phyloP scores from a whole-genome alignment of 2,329 filamentous ascomycete genomes.

The Beauveria asiatica region DNA sequence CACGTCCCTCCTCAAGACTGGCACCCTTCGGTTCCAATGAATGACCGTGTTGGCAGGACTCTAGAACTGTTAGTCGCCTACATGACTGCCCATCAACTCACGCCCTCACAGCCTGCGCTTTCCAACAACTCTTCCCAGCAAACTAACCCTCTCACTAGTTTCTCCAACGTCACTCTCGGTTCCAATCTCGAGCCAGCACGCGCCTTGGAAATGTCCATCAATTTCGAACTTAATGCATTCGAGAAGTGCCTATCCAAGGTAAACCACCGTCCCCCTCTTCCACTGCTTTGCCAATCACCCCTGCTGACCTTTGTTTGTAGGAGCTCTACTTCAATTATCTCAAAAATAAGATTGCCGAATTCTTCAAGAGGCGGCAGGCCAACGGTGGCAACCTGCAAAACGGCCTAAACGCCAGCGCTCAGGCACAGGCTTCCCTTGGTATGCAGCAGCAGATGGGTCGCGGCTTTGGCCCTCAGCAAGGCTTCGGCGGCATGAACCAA shows the following conservation, averaged over 20 bases:
- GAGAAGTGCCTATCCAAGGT: slow-evolving; percentile 41
- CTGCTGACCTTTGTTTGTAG: slow-evolving; percentile 26
- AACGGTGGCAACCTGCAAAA: slow-evolving; percentile 42
- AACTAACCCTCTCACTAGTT: slow-evolving; percentile 26
- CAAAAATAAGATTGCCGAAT: slow-evolving; percentile 36
- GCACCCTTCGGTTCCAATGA: slow-evolving; percentile 29
- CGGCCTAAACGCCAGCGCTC: slow-evolving; percentile 37
- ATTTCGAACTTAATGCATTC: slow-evolving; percentile 41
- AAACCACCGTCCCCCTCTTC: slow-evolving; percentile 13
- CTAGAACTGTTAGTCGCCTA: slow-evolving; percentile 32
- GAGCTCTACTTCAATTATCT: slow-evolving; percentile 42
- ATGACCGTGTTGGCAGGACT: slow-evolving; percentile 34
- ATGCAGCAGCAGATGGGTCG: slow-evolving; percentile 47
- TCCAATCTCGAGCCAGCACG: neutral
- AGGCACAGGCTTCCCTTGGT: slow-evolving; percentile 39
- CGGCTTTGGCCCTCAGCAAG: slow-evolving; percentile 41
- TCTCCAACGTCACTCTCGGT: slow-evolving; percentile 42
- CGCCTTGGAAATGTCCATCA: neutral
- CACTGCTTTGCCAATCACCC: neutral
- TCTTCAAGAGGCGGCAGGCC: slow-evolving; percentile 41
- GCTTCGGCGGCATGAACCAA: slow-evolving; percentile 46
- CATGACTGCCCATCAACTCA: neutral
- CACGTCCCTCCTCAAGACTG: slow-evolving; percentile 23
- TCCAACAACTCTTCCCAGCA: neutral
- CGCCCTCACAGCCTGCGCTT: neutral